Evolutionary conservation across 176 grass and related monocot genomes (phyloP).

Genomic region (Saccharum officinarum): DNA sequence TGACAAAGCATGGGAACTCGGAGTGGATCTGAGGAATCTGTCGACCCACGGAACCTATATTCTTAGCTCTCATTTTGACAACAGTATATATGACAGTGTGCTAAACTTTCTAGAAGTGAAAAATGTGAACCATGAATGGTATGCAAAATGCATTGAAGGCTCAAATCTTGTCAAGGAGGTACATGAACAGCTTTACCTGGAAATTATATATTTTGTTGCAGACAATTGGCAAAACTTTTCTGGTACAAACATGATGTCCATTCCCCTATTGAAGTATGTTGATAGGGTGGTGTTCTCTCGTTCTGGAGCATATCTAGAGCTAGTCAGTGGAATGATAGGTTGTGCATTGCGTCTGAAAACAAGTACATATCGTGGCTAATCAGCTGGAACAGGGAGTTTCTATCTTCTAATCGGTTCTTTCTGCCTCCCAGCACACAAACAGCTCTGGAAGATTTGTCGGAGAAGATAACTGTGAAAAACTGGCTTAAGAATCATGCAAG

Average conservation of each 20-base stretch:
- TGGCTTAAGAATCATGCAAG: too few species aligned
- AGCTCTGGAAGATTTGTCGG: slow-evolving; percentile 13
- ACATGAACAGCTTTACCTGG: slow-evolving; percentile 52
- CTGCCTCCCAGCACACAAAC: slow-evolving; percentile 37
- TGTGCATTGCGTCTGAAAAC: slow-evolving; percentile 52
- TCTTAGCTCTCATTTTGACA: slow-evolving; percentile 62
- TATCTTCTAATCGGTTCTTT: slow-evolving; percentile 38
- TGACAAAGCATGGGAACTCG: slow-evolving; percentile 29
- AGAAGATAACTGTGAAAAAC: neutral
- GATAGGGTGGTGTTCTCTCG: slow-evolving; percentile 28
- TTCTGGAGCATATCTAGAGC: slow-evolving; percentile 46
- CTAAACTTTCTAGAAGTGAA: slow-evolving; percentile 55
- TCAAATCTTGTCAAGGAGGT: slow-evolving; percentile 50
- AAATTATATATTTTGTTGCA: slow-evolving; percentile 54
- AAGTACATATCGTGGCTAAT: slow-evolving; percentile 52
- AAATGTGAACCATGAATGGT: slow-evolving; percentile 51
- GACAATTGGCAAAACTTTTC: slow-evolving; percentile 40
- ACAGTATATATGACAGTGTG: slow-evolving; percentile 25
- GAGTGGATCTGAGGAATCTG: slow-evolving; percentile 45
- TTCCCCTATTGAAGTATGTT: slow-evolving; percentile 61
- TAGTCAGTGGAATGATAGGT: neutral
- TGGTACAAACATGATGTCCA: slow-evolving; percentile 37
- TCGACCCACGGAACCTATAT: slow-evolving; percentile 61
- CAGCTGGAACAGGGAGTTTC: slow-evolving; percentile 60
- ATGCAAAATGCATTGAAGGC: slow-evolving; percentile 64